Percentiles rank a stretch among this genome's conserved stretches.
Conservation (phyloP, 73 alveolate genomes). For the Tetrahymena thermophila region DNA sequence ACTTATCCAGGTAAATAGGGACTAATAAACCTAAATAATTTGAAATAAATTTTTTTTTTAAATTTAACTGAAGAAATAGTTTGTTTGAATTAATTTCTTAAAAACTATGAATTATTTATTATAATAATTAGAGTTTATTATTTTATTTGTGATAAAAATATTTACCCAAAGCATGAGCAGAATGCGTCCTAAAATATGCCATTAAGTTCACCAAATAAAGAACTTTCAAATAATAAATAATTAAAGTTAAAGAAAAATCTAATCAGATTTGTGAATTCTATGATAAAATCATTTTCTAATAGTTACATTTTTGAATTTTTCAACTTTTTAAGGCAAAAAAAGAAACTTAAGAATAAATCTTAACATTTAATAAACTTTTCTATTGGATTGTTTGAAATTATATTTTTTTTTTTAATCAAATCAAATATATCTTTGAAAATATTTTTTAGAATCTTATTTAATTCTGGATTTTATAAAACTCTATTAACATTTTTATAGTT, state of each 20-base stretch:
- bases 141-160: not conserved
- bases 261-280: not conserved
- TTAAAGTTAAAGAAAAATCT: not conserved
- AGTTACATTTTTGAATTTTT: not conserved
- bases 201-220: not conserved
- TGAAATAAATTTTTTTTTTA: not conserved
- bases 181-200: not conserved
- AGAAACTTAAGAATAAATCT: not conserved
- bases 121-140: too few relatives aligned
- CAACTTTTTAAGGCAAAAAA: not conserved
- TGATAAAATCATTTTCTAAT: not conserved
- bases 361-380: not conserved
- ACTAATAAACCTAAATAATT: not conserved
- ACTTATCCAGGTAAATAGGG: not conserved
- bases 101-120: too few relatives aligned
- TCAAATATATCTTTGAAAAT: too few relatives aligned
- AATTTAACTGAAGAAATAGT: too few relatives aligned
- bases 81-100: too few relatives aligned
- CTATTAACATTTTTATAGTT: too few relatives aligned
- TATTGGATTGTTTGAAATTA: too few relatives aligned
- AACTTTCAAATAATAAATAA: not conserved
- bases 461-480: too few relatives aligned
- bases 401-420: too few relatives aligned
- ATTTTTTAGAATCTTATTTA: too few relatives aligned
- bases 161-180: not conserved